Conservation (phyloP, 345 rosid species). For the Theobroma cacao region DNA sequence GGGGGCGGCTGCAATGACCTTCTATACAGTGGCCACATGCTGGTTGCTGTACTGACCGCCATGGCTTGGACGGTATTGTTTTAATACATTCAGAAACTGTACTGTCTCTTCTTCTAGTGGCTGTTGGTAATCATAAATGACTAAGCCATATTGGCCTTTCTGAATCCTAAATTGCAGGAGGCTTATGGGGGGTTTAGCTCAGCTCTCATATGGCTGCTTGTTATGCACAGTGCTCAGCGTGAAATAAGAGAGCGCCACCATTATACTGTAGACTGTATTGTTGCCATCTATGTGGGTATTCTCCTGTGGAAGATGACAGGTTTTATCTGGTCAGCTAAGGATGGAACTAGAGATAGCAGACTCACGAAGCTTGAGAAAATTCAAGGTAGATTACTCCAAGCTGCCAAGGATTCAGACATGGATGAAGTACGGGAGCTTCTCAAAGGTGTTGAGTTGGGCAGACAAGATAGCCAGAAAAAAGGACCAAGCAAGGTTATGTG, state of each 20-base stretch:
- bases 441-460: constrained; percentile 53
- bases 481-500: constrained; percentile 47
- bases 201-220: constrained; percentile 75
- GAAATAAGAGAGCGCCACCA: constrained; percentile 91
- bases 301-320: constrained; percentile 96
- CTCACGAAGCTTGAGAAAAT: constrained; percentile 60
- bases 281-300: constrained; percentile 83
- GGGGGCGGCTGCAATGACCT: constrained; percentile 99
- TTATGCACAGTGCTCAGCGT: constrained; percentile 81
- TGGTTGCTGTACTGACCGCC: constrained; percentile 88
- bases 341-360: constrained; percentile 28
- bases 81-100: background rate
- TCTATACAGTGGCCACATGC: constrained; percentile 94
- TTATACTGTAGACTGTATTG: constrained; percentile 81
- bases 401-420: constrained; percentile 88
- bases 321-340: constrained; percentile 63
- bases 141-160: background rate
- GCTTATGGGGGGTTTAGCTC: constrained; percentile 91
- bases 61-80: constrained; percentile 94
- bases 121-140: background rate
- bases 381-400: constrained; percentile 65
- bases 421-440: constrained; percentile 83
- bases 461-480: constrained; percentile 37
- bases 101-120: background rate
- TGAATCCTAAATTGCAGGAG: constrained; percentile 53